These are phyloP conservation scores for Penicillium sp. DNA, from an alignment of 2,329 filamentous ascomycete species.

Conservation along the genomic window DNA sequence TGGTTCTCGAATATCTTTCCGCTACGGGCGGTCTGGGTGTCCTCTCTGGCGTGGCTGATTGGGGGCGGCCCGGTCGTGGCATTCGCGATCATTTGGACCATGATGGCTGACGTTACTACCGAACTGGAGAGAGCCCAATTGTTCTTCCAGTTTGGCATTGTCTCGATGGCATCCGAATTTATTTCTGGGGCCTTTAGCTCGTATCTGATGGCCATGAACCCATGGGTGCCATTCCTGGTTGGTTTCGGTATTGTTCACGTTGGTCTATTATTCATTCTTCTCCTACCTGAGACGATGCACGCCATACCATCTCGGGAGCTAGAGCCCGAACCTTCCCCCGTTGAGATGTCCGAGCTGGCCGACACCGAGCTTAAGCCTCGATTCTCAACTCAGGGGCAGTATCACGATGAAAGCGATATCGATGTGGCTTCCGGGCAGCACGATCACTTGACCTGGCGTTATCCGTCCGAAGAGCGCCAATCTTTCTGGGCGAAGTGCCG, in stretches of 20 bases:
- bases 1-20: slow-evolving; percentile 44
- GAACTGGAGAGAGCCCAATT: slow-evolving; percentile 43
- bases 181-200: slow-evolving; percentile 40
- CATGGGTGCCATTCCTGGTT: slow-evolving; percentile 41
- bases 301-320: slow-evolving; percentile 14
- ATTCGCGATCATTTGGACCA: slow-evolving; percentile 49
- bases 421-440: slow-evolving; percentile 14
- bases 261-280: slow-evolving; percentile 33
- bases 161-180: slow-evolving; percentile 41
- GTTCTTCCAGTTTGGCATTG: slow-evolving; percentile 43
- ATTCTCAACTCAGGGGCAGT: slow-evolving; percentile 5
- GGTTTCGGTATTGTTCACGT: slow-evolving; percentile 35
- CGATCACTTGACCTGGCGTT: slow-evolving; percentile 15
- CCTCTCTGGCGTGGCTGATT: slow-evolving; percentile 45
- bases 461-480: slow-evolving; percentile 8
- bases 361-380: slow-evolving; percentile 16
- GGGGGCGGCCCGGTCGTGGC: slow-evolving; percentile 50
- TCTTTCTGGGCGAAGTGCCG: slow-evolving; percentile 18
- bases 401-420: slow-evolving; percentile 16
- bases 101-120: slow-evolving; percentile 52
- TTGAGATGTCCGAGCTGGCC: slow-evolving; percentile 33
- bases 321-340: slow-evolving; percentile 10
- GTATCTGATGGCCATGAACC: slow-evolving; percentile 40
- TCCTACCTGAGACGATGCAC: slow-evolving; percentile 43
- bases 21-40: slow-evolving; percentile 49